phyloP scores from a whole-genome alignment of 2,329 filamentous ascomycete genomes.

The Sclerotinia subarctica region DNA sequence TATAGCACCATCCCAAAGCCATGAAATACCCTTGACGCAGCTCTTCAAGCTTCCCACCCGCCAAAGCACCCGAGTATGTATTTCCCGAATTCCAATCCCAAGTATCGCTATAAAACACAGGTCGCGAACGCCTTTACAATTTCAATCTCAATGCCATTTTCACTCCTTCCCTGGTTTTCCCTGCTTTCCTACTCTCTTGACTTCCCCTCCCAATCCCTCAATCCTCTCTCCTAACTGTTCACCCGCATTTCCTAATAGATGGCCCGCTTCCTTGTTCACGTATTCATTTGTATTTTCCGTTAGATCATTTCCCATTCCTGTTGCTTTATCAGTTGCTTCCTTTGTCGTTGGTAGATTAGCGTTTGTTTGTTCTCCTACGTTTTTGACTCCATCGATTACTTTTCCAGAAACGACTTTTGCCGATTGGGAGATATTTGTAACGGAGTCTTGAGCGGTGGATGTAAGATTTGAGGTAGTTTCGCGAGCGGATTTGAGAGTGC shows the following conservation, averaged over 20 bases:
- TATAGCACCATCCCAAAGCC: background rate
- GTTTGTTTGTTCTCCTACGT: background rate
- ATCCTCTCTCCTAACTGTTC: conserved; percentile 32
- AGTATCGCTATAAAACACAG: too few relatives aligned
- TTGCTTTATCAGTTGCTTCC: conserved; percentile 10
- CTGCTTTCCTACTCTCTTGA: conserved; percentile 22
- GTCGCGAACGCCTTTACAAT: too few relatives aligned
- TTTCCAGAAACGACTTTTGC: background rate
- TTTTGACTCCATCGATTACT: background rate
- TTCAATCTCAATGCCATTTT: too few relatives aligned
- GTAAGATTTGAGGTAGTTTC: background rate
- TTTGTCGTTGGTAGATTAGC: background rate
- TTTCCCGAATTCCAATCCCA: background rate
- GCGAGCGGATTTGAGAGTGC: background rate
- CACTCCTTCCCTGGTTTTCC: background rate
- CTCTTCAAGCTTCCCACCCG: too few relatives aligned
- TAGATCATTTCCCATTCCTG: conserved; percentile 23
- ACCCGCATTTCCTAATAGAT: conserved; percentile 36
- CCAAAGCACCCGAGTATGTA: background rate
- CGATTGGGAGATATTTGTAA: background rate
- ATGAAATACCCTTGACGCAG: too few relatives aligned
- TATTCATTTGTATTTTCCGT: conserved; percentile 26
- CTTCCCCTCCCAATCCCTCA: conserved; percentile 26
- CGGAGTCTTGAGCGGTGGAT: background rate
- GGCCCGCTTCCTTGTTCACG: conserved; percentile 30